These are phyloP conservation scores for Pulveroboletus sp. DNA, from an alignment of 768 basidiomycete species.

Conservation along the genomic window DNA sequence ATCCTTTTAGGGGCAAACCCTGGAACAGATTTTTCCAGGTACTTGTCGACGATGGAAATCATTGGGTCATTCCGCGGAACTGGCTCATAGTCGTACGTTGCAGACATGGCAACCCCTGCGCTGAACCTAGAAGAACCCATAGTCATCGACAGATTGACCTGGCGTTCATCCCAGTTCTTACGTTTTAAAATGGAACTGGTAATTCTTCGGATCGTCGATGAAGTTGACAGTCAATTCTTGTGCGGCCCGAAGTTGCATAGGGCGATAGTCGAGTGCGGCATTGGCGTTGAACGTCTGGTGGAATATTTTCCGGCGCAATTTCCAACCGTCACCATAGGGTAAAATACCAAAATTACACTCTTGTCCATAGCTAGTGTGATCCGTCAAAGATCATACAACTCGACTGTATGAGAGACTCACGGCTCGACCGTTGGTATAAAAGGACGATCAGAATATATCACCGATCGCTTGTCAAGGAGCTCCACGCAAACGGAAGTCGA, in stretches of 20 bases:
- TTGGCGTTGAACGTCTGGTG: slow-evolving; percentile 1
- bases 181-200: slow-evolving; percentile 2
- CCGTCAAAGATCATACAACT: no score
- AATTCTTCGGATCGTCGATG: neutral
- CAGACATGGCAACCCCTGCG: slow-evolving; percentile 25
- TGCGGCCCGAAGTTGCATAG: no score
- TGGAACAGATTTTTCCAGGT: neutral
- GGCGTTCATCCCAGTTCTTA: neutral
- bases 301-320: neutral
- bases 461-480: slow-evolving; percentile 1
- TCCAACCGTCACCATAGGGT: neutral
- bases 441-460: slow-evolving; percentile 1
- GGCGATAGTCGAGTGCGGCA: no score
- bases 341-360: neutral
- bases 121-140: slow-evolving; percentile 19
- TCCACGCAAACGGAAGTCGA: neutral
- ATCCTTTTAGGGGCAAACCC: neutral
- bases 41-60: slow-evolving; percentile 5
- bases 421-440: neutral
- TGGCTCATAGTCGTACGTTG: slow-evolving; percentile 15
- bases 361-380: neutral
- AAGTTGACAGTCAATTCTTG: no score
- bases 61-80: slow-evolving; percentile 4
- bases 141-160: neutral
- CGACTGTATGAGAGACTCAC: no score